Evolutionary conservation across 148 eudicot species (phyloP), one percentile per base, ranked within the genome.

Genomic region (Salicornia ramosissima): DNA sequence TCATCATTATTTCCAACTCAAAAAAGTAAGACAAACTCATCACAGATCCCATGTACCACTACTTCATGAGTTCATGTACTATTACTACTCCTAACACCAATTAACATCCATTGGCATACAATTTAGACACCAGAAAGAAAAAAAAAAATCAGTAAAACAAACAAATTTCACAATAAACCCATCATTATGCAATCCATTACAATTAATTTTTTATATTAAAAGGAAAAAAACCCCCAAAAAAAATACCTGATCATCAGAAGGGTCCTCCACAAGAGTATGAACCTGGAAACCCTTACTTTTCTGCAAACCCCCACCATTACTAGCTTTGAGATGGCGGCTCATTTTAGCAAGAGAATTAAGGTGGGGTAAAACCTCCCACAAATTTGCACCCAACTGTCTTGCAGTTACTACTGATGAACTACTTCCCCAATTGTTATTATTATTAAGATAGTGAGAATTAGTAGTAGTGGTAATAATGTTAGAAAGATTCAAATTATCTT

Each of bases 371-470:
- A 80, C 69, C 72, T 90, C 90, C 92, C 91, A 90, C 34, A 93
- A 80, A 70, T 82, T 84, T 39, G 94, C 90, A 65, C 86, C 95
- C 49, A 93, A 83, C 47, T 88, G 87, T 69, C 98, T 88, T 19
- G 95, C 96, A 42, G 91, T 80, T 12, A 83, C 76, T 12, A 83
- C 76, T 6, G 79, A 26, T 10, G 81, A 39, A 52, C 46, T 25
- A 42, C 18, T 54, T n/a, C 77, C 51, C 52, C 46, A 10, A 64
- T 49, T 49, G 25, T 28, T 5, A 58, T 24, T 0, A 18, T 16
- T 2, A 74, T n/a, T 52, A 42, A 2, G 21, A 51, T 28, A 1
- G 40, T 8, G 36, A 39, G 2, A 5, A 53, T 16, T 55, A 57
- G 3, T 36, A 3, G 2, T 22, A 10, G 0, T 13, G 25, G 5